These are phyloP conservation scores for Liquidambar formosana DNA, from an alignment of 164 flowering plant genomes.

Conservation along the genomic window DNA sequence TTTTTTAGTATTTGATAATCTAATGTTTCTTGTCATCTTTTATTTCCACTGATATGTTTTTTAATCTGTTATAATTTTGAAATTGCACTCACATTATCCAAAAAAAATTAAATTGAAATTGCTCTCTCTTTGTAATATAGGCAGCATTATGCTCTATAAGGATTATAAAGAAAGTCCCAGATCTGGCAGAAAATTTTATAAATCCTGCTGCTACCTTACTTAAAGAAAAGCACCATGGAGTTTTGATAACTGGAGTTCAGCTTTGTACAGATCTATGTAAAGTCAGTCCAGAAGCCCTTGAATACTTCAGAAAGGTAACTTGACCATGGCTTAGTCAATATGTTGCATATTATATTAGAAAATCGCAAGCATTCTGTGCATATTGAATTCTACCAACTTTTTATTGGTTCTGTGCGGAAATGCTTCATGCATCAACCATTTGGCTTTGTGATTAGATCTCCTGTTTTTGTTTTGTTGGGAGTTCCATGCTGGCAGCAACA, in stretches of 20 bases:
- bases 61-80: slow-evolving; percentile 3
- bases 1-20: neutral
- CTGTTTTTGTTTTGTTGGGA: neutral
- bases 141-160: slow-evolving; percentile 95
- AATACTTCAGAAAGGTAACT: slow-evolving; percentile 80
- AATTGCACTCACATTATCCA: slow-evolving; percentile 4
- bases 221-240: slow-evolving; percentile 98
- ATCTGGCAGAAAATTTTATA: slow-evolving; percentile 92
- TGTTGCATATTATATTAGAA: neutral
- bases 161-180: slow-evolving; percentile 95
- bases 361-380: neutral
- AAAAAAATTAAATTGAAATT: no score
- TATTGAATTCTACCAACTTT: neutral
- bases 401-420: neutral
- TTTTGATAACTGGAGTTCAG: slow-evolving; percentile 85
- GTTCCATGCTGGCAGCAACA: neutral
- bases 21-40: neutral
- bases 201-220: slow-evolving; percentile 80
- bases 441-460: neutral
- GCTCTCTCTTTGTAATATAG: slow-evolving; percentile 35
- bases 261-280: slow-evolving; percentile 91
- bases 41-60: neutral
- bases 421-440: neutral
- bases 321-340: neutral
- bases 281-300: slow-evolving; percentile 90